These are phyloP conservation scores for Xylariaceae sp. DNA, from an alignment of 2,329 filamentous ascomycete genomes.

Conservation along the genomic window DNA sequence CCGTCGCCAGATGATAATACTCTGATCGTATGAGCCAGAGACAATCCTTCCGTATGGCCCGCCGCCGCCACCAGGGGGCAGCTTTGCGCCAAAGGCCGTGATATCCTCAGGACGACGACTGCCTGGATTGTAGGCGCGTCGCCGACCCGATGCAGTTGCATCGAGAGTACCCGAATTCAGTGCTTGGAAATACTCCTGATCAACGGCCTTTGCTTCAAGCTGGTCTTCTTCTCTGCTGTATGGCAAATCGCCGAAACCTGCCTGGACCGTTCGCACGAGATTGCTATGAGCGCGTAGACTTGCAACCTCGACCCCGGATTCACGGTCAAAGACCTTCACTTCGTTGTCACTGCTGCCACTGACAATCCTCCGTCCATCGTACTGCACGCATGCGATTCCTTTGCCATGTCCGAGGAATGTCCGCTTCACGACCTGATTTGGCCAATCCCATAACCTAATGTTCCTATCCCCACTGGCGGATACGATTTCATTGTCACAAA, in stretches of 20 bases:
- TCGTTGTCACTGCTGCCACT: conserved; percentile 95
- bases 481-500: conserved; percentile 78
- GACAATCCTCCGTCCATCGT: conserved; percentile 87
- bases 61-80: conserved; percentile 86
- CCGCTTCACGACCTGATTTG: conserved; percentile 66
- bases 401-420: conserved; percentile 86
- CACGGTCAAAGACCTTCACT: conserved; percentile 88
- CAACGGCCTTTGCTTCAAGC: conserved; percentile 65
- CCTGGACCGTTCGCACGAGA: conserved; percentile 89
- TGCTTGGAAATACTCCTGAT: conserved; percentile 64
- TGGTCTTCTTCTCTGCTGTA: conserved; percentile 72
- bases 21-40: conserved; percentile 93
- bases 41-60: conserved; percentile 91
- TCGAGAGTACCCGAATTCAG: conserved; percentile 47
- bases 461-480: conserved; percentile 91
- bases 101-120: conserved; percentile 71
- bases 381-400: conserved; percentile 96
- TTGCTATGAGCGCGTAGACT: conserved; percentile 76
- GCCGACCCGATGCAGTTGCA: conserved; percentile 32
- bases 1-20: conserved; percentile 89
- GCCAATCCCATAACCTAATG: conserved; percentile 93
- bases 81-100: conserved; percentile 72
- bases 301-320: conserved; percentile 81
- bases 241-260: conserved; percentile 83
- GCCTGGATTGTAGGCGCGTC: conserved; percentile 58